Conservation (phyloP, 1,284 basidiomycete genomes). For the Sanghuangporus sanghuang region DNA sequence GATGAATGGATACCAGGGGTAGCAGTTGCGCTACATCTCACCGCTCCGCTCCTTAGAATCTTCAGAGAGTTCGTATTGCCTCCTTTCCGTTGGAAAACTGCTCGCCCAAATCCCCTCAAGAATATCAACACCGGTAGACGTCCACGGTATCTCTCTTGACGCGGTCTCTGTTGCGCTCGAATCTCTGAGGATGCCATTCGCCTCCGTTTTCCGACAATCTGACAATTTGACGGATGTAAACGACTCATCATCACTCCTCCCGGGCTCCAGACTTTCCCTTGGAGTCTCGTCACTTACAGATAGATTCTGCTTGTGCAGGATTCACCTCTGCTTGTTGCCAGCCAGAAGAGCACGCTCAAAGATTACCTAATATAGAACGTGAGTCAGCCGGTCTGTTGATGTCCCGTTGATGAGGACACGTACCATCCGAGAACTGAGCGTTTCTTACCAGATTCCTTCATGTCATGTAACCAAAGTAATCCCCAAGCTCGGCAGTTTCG, state of each 20-base stretch:
- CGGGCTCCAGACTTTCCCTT: too few relatives aligned
- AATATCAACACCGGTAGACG: too few relatives aligned
- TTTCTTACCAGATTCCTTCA: slow-evolving; percentile 2
- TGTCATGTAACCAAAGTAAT: background rate
- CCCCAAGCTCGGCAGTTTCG: background rate
- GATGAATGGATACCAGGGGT: background rate
- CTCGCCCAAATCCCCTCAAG: too few relatives aligned
- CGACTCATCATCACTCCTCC: too few relatives aligned
- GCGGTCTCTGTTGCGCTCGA: too few relatives aligned
- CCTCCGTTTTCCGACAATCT: too few relatives aligned
- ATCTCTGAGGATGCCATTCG: too few relatives aligned
- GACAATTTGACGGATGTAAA: too few relatives aligned
- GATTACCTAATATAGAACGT: slow-evolving; percentile 10
- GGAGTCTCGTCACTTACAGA: background rate
- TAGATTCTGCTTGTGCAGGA: background rate
- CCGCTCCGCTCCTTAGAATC: too few relatives aligned
- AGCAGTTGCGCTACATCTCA: background rate
- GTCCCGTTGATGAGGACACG: background rate
- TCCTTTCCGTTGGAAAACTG: too few relatives aligned
- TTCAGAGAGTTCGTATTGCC: background rate
- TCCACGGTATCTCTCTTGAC: too few relatives aligned
- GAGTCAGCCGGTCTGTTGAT: slow-evolving; percentile 2
- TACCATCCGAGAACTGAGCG: background rate
- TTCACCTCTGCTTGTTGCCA: background rate
- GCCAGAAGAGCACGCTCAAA: background rate